Base-by-base conservation (phyloP, 306 rosid genomes). In the Alnus rubra region DNA sequence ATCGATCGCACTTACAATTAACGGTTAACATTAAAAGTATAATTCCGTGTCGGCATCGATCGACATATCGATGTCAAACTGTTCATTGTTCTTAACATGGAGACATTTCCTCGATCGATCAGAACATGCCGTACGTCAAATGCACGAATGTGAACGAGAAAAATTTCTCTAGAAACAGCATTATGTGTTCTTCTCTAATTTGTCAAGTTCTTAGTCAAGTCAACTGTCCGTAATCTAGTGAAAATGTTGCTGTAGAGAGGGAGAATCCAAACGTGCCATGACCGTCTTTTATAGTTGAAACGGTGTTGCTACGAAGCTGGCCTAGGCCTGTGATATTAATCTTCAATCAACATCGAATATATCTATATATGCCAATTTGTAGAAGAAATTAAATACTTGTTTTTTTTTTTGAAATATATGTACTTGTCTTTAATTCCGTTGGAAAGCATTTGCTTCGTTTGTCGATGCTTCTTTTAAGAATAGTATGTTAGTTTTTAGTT, bases 81-180 rank as follows among this genome's bases (percentile, higher is more conserved):
- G 30, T 56, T 2, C 63, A 1, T n/a, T 56, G 30, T 56, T 56
- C 63, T 56, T 31, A 33, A 33, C 18, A 67, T 65, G 80, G 52
- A 52, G 19, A 67, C 73, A 64, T 45, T 62, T 59, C 10, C 33
- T 39, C 13, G 14, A 5, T 10, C 35, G 14, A 5, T 28, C 35
- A 3, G 7, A 33, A 5, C 33, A 33, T 33, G 31, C 9, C 53
- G 30, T 42, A 12, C 6, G 47, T 49, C 28, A 9, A 42, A 42
- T 42, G 45, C 45, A 42, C 4, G 1, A 42, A 5, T 42, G 45
- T 42, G 45, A 42, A 42, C 6, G 45, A 42, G 7, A 5, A 3
- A 37, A 37, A 2, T 3, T 39, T 31, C 39, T 81, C 59, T 70
- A 71, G 69, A 81, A 39, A 44, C 60, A 69, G 45, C 23, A 37